Evolutionary conservation across 106 monocot genomes (phyloP).

Genomic region (Iris macrosiphon): DNA sequence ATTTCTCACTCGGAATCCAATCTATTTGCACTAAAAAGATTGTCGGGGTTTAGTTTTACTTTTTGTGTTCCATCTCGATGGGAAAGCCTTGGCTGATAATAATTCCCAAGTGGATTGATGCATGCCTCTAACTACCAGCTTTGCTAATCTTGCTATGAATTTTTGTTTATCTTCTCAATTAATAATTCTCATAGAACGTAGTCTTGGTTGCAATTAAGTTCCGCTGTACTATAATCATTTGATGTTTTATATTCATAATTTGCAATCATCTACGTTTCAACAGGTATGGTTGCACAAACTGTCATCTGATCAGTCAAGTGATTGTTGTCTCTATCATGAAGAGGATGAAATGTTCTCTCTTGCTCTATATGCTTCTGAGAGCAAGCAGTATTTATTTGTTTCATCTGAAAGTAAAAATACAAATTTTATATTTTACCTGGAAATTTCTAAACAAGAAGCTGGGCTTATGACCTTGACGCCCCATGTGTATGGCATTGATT

Average conservation of each 20-base stretch:
- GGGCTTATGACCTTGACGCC: slow-evolving; percentile 62
- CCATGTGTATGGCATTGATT: slow-evolving; percentile 74
- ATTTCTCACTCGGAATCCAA: too few relatives aligned
- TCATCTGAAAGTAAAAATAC: slow-evolving; percentile 88
- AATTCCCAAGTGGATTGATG: too few relatives aligned
- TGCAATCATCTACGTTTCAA: background rate
- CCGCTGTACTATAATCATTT: too few relatives aligned
- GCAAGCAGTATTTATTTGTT: slow-evolving; percentile 86
- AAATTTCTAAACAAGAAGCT: slow-evolving; percentile 44
- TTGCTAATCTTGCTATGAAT: too few relatives aligned
- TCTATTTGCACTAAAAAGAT: too few relatives aligned
- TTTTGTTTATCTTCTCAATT: too few relatives aligned
- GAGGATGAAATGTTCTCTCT: slow-evolving; percentile 94
- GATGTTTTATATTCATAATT: background rate
- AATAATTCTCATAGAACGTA: too few relatives aligned
- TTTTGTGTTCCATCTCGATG: too few relatives aligned
- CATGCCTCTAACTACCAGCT: too few relatives aligned
- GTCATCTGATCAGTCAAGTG: slow-evolving; percentile 75
- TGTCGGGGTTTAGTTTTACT: too few relatives aligned
- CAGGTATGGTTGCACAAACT: slow-evolving; percentile 91
- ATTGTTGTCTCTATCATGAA: slow-evolving; percentile 88
- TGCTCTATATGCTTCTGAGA: slow-evolving; percentile 69
- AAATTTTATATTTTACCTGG: slow-evolving; percentile 60
- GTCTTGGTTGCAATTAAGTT: too few relatives aligned
- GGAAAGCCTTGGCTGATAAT: too few relatives aligned